Conservation (phyloP, 257 asterid species). For the Scutellaria baicalensis region DNA sequence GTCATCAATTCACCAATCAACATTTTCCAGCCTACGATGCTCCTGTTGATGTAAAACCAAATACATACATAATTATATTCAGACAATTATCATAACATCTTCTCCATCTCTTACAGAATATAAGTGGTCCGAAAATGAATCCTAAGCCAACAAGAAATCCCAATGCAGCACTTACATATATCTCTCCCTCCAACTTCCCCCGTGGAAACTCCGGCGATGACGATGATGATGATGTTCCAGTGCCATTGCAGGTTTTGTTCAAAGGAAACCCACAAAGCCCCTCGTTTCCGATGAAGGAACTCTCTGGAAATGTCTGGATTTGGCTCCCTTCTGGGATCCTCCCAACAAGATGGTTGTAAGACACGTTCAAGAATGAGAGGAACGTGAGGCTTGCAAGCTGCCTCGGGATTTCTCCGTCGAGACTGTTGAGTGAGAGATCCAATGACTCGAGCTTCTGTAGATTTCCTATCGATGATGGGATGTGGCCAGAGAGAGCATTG, state of each 20-base stretch:
- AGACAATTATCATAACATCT: slow-evolving; percentile 7
- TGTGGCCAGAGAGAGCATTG: slow-evolving; percentile 28
- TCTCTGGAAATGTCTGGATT: slow-evolving; percentile 30
- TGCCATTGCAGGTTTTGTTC: slow-evolving; percentile 17
- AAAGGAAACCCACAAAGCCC: slow-evolving; percentile 48
- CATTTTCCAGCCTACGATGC: slow-evolving; percentile 6
- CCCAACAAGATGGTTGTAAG: slow-evolving; percentile 33
- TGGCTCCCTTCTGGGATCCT: slow-evolving; percentile 41
- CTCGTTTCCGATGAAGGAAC: slow-evolving; percentile 33
- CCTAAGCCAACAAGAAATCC: slow-evolving; percentile 24
- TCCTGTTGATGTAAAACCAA: slow-evolving; percentile 11
- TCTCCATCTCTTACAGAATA: slow-evolving; percentile 16
- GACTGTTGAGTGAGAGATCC: slow-evolving; percentile 35
- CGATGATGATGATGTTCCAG: neutral
- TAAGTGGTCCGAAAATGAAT: neutral
- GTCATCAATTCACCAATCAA: slow-evolving; percentile 22
- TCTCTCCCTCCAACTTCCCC: slow-evolving; percentile 2
- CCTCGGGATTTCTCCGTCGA: slow-evolving; percentile 38
- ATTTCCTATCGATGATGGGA: slow-evolving; percentile 28
- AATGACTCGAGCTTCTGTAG: slow-evolving; percentile 23
- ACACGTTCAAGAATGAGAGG: slow-evolving; percentile 41
- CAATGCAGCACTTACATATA: slow-evolving; percentile 17
- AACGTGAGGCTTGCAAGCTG: slow-evolving; percentile 36
- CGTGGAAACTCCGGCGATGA: too few relatives aligned
- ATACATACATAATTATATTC: neutral